Percentiles rank a stretch among this genome's conserved stretches.
Conservation (phyloP, 208 protist species). For the Trypanosoma cruzi region DNA sequence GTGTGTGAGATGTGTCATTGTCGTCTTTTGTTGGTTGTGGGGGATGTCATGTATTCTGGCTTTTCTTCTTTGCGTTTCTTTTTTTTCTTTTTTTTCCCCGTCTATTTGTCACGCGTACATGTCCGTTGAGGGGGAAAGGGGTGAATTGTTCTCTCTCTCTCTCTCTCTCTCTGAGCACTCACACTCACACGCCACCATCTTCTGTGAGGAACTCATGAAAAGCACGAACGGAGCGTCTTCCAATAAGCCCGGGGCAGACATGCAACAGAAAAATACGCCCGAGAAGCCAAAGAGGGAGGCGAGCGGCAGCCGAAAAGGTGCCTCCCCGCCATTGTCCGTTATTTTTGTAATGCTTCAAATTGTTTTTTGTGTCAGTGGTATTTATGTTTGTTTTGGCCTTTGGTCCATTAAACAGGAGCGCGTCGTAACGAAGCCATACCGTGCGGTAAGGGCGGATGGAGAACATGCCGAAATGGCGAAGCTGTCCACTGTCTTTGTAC, state of each 20-base stretch:
- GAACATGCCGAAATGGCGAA: constrained; percentile 12
- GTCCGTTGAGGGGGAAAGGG: background rate
- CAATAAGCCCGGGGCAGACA: background rate
- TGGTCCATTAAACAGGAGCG: constrained; percentile 90
- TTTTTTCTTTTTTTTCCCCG: background rate
- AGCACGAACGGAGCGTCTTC: background rate
- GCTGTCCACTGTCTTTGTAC: constrained; percentile 41
- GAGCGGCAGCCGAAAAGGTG: background rate
- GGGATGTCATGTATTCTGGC: background rate
- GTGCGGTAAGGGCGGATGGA: constrained; percentile 12
- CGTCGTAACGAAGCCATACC: constrained; percentile 71
- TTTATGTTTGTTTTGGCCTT: constrained; percentile 82
- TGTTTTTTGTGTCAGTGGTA: constrained; percentile 62
- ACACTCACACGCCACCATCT: background rate
- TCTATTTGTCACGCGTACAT: no score
- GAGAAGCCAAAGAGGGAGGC: background rate
- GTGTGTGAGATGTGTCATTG: background rate
- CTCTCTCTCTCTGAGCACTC: background rate
- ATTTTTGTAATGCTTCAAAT: constrained; percentile 44
- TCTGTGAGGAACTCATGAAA: background rate
- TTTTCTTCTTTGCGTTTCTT: background rate
- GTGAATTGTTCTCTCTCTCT: no score
- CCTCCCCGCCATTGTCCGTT: constrained; percentile 3
- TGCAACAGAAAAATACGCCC: background rate
- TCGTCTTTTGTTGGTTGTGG: background rate